phyloP scores from a whole-genome alignment of 768 basidiomycete genomes.

The Hemileccinum impolitum region DNA sequence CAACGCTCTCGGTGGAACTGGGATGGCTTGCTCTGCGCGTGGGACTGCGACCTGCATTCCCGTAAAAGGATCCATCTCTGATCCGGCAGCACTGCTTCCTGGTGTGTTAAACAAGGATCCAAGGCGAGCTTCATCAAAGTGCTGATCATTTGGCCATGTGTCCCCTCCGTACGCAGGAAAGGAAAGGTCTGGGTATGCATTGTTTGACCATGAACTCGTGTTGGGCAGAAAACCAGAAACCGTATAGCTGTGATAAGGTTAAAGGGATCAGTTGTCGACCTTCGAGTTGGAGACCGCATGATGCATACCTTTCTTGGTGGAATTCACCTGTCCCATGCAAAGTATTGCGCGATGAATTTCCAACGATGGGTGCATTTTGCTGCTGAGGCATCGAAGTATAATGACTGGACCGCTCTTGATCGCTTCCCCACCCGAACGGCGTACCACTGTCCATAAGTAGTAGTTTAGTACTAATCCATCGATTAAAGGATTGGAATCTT shows the following conservation, averaged over 20 bases:
- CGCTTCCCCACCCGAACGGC: neutral
- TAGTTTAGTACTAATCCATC: neutral
- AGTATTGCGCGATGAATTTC: neutral
- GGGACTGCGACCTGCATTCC: conserved; percentile 1
- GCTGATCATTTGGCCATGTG: neutral
- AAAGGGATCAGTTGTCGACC: neutral
- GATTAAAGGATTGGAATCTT: neutral
- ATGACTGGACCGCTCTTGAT: neutral
- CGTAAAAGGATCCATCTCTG: neutral
- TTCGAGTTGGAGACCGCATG: neutral
- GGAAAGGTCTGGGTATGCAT: neutral
- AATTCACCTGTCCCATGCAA: neutral
- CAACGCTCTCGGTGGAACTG: neutral
- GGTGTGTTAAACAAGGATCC: neutral
- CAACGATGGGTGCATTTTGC: neutral
- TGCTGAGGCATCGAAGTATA: neutral
- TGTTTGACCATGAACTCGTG: conserved; percentile 2
- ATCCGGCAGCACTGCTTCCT: neutral
- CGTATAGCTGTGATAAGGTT: neutral
- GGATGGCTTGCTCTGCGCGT: conserved; percentile 2
- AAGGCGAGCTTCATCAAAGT: neutral
- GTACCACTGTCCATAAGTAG: neutral
- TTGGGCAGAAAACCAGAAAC: neutral
- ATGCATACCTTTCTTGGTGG: conserved; percentile 13
- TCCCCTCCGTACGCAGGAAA: neutral